Evolutionary conservation across 2,329 filamentous ascomycete genomes (phyloP), one percentile per base, ranked within the genome.

Genomic region (Blumeria graminis): DNA sequence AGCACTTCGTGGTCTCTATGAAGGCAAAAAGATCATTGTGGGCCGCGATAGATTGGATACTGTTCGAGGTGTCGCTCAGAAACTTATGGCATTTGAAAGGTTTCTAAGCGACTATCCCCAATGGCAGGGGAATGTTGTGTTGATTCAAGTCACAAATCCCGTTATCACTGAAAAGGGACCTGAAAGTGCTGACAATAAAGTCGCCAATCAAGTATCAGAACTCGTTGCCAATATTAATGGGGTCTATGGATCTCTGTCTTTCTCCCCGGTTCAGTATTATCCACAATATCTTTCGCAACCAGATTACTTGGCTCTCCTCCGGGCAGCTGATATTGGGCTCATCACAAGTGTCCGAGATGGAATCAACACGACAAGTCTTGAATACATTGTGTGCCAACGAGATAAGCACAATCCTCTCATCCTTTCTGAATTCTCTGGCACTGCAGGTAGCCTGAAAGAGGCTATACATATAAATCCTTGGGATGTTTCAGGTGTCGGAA

Each of bases 381-480:
- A 96, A 69, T 96, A 95, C 67, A 81, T 96, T 57, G 77, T 94
- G 57, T 94, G 87, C 68, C 90, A 96, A 69, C 84, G 86, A 64
- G 83, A 92, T 60, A 82, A 81, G 57, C 81, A 89, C 62, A 86
- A 89, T 0, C 90, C 89, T 1, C 73, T 96, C 51, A 95, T 96
- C 61, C 77, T 96, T 28, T 96, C 92, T 13, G 90, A 96, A 68
- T 96, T 96, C 69, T 95, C 89, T 60, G 90, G 90, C 58, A 95
- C 90, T 0, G 88, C 90, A 35, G 86, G 86, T 56, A 92, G 82
- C 57, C 75, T 96, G 39, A 78, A 78, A 59, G 84, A 85, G 64
- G 90, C 90, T 35, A 88, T 94, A 59, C 87, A 94, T 69, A 94
- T 96, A 72, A 96, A 96, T 70, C 90, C 90, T 1, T 96, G 89